Evolutionary conservation across 441 rosid species (phyloP).

Genomic region (Erysimum cheiri): DNA sequence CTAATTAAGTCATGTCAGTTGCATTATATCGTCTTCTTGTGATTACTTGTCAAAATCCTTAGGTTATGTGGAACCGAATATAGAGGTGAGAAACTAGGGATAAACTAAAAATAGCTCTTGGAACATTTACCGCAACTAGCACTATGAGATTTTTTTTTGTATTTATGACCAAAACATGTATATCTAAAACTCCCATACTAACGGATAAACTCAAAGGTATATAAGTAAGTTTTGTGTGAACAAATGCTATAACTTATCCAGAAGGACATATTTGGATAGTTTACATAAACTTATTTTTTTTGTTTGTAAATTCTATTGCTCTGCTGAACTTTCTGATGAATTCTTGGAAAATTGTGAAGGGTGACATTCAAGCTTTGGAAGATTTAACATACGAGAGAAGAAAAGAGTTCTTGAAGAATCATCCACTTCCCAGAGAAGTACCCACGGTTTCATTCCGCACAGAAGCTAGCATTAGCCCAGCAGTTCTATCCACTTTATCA

Average conservation of each 20-base stretch:
- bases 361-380: conserved; percentile 91
- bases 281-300: not conserved
- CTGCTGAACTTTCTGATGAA: not conserved
- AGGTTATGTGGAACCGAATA: not conserved
- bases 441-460: conserved; percentile 90
- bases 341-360: conserved; percentile 45
- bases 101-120: not conserved
- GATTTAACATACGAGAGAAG: conserved; percentile 92
- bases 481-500: conserved; percentile 80
- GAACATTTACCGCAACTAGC: not conserved
- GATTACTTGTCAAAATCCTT: not conserved
- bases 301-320: conserved; percentile 8
- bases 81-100: not conserved
- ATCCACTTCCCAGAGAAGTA: conserved; percentile 76
- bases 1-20: conserved; percentile 18
- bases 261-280: not conserved
- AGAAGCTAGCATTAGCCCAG: conserved; percentile 84
- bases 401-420: conserved; percentile 73
- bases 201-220: not conserved
- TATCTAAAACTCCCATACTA: not conserved
- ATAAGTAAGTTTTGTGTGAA: not conserved
- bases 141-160: not conserved
- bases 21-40: not conserved
- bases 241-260: not conserved
- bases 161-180: not conserved